A percentile compares a stretch with the other conserved stretches of the same genome.
Evolutionary conservation across 495 filamentous ascomycete genomes (phyloP).

Genomic region (Hypoxylon fragiforme): DNA sequence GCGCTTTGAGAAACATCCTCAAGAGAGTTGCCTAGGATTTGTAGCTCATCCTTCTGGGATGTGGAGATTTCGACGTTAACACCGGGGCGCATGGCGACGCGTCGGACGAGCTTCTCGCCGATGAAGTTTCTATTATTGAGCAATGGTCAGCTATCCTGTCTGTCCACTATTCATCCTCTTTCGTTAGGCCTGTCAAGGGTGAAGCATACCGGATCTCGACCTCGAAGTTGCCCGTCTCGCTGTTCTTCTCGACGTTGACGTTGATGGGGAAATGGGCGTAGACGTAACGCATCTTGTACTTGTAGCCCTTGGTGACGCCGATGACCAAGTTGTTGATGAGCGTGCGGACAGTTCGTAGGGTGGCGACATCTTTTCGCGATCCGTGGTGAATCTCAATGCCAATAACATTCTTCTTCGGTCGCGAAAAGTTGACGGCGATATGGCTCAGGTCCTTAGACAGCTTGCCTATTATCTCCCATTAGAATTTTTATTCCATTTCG

Average conservation of each 20-base stretch:
- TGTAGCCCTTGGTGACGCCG: conserved; percentile 97
- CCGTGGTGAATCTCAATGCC: conserved; percentile 97
- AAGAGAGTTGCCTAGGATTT: conserved; percentile 89
- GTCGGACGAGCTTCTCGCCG: conserved; percentile 98
- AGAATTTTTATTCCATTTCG: conserved; percentile 14
- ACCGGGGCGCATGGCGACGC: conserved; percentile 82
- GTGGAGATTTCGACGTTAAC: conserved; percentile 87
- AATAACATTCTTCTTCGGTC: conserved; percentile 78
- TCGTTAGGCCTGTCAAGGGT: not conserved
- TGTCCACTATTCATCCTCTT: not conserved
- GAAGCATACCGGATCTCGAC: conserved; percentile 91
- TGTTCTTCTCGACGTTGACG: conserved; percentile 97
- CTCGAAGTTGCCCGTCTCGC: conserved; percentile 81
- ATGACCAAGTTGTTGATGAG: conserved; percentile 97
- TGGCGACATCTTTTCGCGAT: conserved; percentile 93
- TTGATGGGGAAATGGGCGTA: conserved; percentile 99
- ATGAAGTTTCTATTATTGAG: conserved; percentile 83
- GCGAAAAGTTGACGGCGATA: conserved; percentile 91
- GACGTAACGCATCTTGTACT: conserved; percentile 99
- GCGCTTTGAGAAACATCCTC: conserved; percentile 97
- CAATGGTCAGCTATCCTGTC: conserved; percentile 14
- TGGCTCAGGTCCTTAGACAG: conserved; percentile 95
- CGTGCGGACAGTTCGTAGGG: conserved; percentile 95
- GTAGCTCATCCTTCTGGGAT: conserved; percentile 95
- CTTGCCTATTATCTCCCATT: conserved; percentile 64